Evolutionary conservation across 2,329 filamentous ascomycete species (phyloP).

Genomic region (Colletotrichum orbiculare): DNA sequence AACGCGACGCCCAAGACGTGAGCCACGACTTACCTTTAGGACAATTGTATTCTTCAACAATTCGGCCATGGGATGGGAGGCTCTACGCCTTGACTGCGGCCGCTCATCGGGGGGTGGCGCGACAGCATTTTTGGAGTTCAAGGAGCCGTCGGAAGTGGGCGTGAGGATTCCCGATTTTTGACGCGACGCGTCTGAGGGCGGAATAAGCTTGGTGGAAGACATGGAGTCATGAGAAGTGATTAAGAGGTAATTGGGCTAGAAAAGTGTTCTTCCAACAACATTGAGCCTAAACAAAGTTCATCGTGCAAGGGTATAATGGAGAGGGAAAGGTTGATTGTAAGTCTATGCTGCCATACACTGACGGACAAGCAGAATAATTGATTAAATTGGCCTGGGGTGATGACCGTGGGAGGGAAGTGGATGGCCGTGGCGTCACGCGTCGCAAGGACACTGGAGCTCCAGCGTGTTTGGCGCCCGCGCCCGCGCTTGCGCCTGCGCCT

Average conservation of each 20-base stretch:
- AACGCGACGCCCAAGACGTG: not conserved
- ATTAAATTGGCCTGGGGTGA: not conserved
- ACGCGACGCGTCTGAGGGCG: slow-evolving; percentile 61
- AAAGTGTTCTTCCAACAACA: not conserved
- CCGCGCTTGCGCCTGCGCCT: no score
- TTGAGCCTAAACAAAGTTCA: slow-evolving; percentile 8
- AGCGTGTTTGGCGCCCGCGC: no score
- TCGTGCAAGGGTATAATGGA: slow-evolving; percentile 1
- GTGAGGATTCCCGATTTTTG: slow-evolving; percentile 54
- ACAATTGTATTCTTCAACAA: slow-evolving; percentile 63
- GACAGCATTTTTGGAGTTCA: slow-evolving; percentile 48
- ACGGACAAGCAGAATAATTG: slow-evolving; percentile 12
- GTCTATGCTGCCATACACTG: not conserved
- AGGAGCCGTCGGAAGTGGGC: slow-evolving; percentile 51
- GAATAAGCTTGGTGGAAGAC: slow-evolving; percentile 31
- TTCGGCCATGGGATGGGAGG: slow-evolving; percentile 58
- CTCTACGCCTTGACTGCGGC: slow-evolving; percentile 50
- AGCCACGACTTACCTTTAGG: slow-evolving; percentile 57
- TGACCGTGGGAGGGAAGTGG: no score
- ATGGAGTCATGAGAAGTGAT: slow-evolving; percentile 33
- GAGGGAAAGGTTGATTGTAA: not conserved
- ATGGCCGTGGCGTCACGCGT: no score
- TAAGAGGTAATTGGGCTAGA: not conserved
- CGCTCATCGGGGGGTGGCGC: slow-evolving; percentile 41
- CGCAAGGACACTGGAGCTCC: no score